Evolutionary conservation across 371 early-diverging fungal genomes (phyloP), one percentile per base, ranked within the genome.

Genomic region (Mortierella sp.): DNA sequence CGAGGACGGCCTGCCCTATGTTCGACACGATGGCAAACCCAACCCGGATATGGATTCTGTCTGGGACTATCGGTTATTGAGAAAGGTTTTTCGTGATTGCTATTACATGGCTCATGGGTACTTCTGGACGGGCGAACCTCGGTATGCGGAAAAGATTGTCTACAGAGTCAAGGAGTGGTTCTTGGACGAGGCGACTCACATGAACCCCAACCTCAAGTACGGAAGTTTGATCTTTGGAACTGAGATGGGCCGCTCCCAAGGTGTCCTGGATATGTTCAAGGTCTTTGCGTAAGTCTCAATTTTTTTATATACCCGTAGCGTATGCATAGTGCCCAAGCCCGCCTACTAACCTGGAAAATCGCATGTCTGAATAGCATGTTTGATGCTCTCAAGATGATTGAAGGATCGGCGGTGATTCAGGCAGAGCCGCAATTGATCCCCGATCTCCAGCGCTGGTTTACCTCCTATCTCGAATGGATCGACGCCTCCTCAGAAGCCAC

Each of bases 161-260:
- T 70, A 74, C 27, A 54, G 90, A 16, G 72, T 90, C 44, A 77
- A 82, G 43, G 74, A 83, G 46, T 90, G 90, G 89, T 90, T 90
- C 79, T 41, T 90, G 58, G 82, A 90, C 54, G 72, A 80, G 10
- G 75, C 73, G 14, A 90, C 90, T 4, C 58, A 68, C 41, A 90
- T 90, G 90, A 90, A 90, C 56, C 89, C 90, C 3, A 82, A 86
- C 51, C 51, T 90, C 72, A 83, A 90, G 63, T 90, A 76, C 35
- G 89, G 76, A 1, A 81, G 82, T 32, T 72, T 82, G 71, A 83
- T 87, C 32, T 81, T 77, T 74, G 90, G 90, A 21, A 75, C 78
- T 27, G 41, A 73, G 7, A 58, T 84, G 27, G 88, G 88, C 2
- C 80, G 83, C 41, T 71, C 81, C 11, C 70, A 75, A 24, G 88